Conservation (phyloP, 768 basidiomycete species). For the Hemileccinum rubropunctum region DNA sequence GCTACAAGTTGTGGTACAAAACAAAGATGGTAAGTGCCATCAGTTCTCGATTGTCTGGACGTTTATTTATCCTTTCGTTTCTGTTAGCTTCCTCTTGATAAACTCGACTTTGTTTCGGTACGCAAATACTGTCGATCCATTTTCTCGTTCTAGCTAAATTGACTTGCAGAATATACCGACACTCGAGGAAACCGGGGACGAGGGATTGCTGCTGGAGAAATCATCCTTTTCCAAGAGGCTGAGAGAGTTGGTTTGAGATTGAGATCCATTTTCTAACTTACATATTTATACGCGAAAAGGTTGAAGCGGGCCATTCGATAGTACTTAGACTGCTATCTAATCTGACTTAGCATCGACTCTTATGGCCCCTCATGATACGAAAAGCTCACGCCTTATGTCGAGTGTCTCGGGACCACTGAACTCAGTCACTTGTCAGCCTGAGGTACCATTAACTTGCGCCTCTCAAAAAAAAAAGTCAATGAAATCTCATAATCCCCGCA, state of each 20-base stretch:
- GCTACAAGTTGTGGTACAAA: slow-evolving; percentile 38
- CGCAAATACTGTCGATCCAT: slow-evolving; percentile 12
- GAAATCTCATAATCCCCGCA: no score
- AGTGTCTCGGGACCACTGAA: no score
- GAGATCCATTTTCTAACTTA: no score
- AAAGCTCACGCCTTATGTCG: no score
- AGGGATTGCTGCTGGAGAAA: slow-evolving; percentile 13
- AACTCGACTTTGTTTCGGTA: slow-evolving; percentile 74
- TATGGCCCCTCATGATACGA: no score
- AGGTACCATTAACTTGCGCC: no score
- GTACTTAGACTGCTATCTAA: no score
- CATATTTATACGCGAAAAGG: no score
- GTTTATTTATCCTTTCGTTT: neutral
- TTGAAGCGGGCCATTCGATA: no score
- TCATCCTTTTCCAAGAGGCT: neutral
- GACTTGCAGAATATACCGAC: slow-evolving; percentile 57
- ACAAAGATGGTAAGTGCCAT: slow-evolving; percentile 19
- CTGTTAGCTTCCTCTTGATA: slow-evolving; percentile 23
- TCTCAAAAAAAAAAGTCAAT: no score
- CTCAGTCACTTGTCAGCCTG: no score
- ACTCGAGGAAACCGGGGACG: slow-evolving; percentile 62
- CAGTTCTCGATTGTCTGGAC: neutral
- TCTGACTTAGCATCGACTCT: no score
- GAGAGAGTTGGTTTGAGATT: slow-evolving; percentile 8
- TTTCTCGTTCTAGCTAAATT: neutral